phyloP scores from a whole-genome alignment of 768 basidiomycete genomes.

The Fomitopsis pulvina region DNA sequence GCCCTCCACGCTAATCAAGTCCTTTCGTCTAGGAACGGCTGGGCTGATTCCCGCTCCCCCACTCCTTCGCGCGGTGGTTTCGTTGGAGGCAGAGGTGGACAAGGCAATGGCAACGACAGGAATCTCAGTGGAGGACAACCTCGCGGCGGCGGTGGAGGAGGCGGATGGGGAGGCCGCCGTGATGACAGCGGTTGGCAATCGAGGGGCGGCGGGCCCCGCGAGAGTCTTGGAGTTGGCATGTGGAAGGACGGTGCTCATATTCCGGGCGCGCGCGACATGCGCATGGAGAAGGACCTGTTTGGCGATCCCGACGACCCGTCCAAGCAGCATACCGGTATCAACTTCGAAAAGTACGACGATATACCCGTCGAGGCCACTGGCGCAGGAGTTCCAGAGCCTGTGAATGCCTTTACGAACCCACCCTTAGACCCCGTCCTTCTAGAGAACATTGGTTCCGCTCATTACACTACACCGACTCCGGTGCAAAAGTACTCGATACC shows the following conservation, averaged over 20 bases:
- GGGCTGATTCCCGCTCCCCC: constrained; percentile 65
- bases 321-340: constrained; percentile 95
- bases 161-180: constrained; percentile 25
- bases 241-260: constrained; percentile 92
- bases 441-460: constrained; percentile 91
- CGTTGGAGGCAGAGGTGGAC: constrained; percentile 35
- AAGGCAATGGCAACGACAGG: constrained; percentile 29
- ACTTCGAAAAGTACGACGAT: constrained; percentile 99
- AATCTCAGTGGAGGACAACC: constrained; percentile 29
- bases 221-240: constrained; percentile 54
- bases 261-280: constrained; percentile 74
- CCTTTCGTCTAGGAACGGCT: constrained; percentile 46
- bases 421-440: constrained; percentile 90
- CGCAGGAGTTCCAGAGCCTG: constrained; percentile 92
- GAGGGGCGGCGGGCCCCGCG: constrained; percentile 38
- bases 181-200: constrained; percentile 20
- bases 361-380: constrained; percentile 99
- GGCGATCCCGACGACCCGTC: constrained; percentile 82
- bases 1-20: constrained; percentile 15
- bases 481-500: constrained; percentile 99
- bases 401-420: constrained; percentile 78
- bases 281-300: constrained; percentile 94
- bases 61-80: constrained; percentile 47
- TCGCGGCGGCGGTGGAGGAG: constrained; percentile 38
- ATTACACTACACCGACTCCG: constrained; percentile 93